Evolutionary conservation across 768 basidiomycete genomes (phyloP).

Genomic region (Podaxis sp.): DNA sequence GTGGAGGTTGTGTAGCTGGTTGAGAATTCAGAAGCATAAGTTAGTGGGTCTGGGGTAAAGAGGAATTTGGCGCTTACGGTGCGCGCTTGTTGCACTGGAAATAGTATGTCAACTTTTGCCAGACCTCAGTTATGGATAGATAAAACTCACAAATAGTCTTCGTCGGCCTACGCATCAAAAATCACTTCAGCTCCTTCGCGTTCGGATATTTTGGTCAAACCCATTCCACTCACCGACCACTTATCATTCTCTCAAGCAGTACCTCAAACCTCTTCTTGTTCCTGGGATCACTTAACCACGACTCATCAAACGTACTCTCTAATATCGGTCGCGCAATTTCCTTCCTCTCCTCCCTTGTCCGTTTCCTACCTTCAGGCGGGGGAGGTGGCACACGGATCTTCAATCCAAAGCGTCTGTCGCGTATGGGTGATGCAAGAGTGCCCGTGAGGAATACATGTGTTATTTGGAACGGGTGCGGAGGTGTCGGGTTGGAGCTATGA

Average conservation of each 20-base stretch:
- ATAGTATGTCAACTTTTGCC: background rate
- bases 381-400: constrained; percentile 4
- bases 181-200: background rate
- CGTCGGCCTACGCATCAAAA: constrained; percentile 7
- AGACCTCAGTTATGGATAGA: background rate
- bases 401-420: constrained; percentile 1
- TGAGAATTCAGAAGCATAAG: no score
- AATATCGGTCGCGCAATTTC: constrained; percentile 15
- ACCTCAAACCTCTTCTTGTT: constrained; percentile 15
- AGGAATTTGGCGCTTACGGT: constrained; percentile 13
- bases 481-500: constrained; percentile 26
- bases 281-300: constrained; percentile 10
- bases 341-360: constrained; percentile 15
- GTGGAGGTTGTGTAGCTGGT: background rate
- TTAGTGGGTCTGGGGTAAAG: no score
- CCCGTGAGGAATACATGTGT: constrained; percentile 39
- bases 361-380: constrained; percentile 1
- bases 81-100: constrained; percentile 16
- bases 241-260: constrained; percentile 15
- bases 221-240: background rate
- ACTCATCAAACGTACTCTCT: constrained; percentile 11
- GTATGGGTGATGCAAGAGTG: constrained; percentile 21
- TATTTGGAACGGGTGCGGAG: constrained; percentile 34
- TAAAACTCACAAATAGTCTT: constrained; percentile 14
- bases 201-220: background rate